Conservation (phyloP, 345 rosid species). For the Psidium friedrichsthalianum region DNA sequence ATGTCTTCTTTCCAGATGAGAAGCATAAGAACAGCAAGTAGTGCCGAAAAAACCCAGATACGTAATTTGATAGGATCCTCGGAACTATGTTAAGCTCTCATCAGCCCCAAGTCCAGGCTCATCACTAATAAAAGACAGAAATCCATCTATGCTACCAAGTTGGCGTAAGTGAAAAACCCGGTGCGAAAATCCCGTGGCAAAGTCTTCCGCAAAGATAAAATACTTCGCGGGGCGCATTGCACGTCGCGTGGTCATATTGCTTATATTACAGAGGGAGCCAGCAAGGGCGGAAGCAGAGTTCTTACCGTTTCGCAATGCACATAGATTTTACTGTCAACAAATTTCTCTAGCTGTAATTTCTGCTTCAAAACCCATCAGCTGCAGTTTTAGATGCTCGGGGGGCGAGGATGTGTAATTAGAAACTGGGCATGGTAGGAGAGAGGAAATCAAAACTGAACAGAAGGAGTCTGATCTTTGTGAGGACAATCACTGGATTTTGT, state of each 20-base stretch:
- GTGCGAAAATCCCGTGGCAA: slow-evolving; percentile 12
- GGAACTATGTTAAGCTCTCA: background rate
- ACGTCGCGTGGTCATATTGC: background rate
- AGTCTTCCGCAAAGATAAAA: slow-evolving; percentile 19
- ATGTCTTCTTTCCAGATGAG: background rate
- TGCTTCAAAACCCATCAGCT: background rate
- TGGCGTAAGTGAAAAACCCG: slow-evolving; percentile 17
- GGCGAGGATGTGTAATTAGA: too few relatives aligned
- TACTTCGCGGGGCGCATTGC: slow-evolving; percentile 13
- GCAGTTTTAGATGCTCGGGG: too few relatives aligned
- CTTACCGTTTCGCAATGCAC: background rate
- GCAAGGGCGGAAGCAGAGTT: background rate
- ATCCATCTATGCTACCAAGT: background rate
- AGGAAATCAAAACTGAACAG: background rate
- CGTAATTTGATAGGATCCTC: background rate
- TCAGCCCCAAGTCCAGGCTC: background rate
- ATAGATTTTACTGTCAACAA: background rate
- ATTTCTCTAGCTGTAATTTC: background rate
- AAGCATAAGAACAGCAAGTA: background rate
- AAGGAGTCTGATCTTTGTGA: background rate
- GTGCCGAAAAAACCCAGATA: background rate
- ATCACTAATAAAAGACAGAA: background rate
- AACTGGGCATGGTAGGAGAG: too few relatives aligned
- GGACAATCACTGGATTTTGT: background rate
- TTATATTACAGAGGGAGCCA: background rate